Base-by-base conservation (phyloP, 331 rosid genomes). In the Phaseolus coccineus region DNA sequence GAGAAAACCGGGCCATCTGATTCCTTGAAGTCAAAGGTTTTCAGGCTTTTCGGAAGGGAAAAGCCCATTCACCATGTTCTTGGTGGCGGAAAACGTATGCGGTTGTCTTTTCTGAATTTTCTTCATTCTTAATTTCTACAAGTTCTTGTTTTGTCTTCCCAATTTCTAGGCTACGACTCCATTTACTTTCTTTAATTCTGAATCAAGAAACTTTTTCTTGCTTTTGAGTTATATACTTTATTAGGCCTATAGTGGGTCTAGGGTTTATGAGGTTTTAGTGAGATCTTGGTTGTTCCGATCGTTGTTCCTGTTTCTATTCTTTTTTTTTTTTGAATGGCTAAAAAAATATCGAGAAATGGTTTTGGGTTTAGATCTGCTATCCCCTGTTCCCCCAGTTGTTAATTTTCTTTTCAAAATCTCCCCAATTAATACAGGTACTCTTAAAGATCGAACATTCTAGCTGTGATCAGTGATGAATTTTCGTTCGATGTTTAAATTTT, bases 11-110 rank as follows among this genome's bases (percentile, higher is more conserved):
- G 80, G 56, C n/a, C 90, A 0, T 55, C 87, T 44, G 74, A 91
- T 57, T 10, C 89, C 1, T 4, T 85, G 8, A 85, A 96, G 88
- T 4, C 79, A 56, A 88, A 90, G 87, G 81, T 84, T 73, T 87
- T 40, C 88, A 88, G 93, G 85, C 89, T 93, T 55, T 93, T 96
- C 47, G 99, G 99, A 24, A 87, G 98, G 84, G 99, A 93, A 69
- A 86, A 51, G 48, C 93, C 98, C 3, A 85, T 96, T 73, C 97
- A 96, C 87, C 70, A 79, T 65, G 96, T 90, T 71, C 72, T 96
- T 12, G 99, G 99, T 12, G 99, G 97, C 0, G 99, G 99, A 85
- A 93, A 90, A 89, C 92, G 99, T 93, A 79, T 61, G 90, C 6
- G 57, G 52, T 83, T 70, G 2, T 5, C 25, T 47, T 10, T 30